A percentile compares a stretch with the other conserved stretches of the same genome.
Evolutionary conservation across 1,284 basidiomycete genomes (phyloP).

Genomic region (Porodaedalea pini): DNA sequence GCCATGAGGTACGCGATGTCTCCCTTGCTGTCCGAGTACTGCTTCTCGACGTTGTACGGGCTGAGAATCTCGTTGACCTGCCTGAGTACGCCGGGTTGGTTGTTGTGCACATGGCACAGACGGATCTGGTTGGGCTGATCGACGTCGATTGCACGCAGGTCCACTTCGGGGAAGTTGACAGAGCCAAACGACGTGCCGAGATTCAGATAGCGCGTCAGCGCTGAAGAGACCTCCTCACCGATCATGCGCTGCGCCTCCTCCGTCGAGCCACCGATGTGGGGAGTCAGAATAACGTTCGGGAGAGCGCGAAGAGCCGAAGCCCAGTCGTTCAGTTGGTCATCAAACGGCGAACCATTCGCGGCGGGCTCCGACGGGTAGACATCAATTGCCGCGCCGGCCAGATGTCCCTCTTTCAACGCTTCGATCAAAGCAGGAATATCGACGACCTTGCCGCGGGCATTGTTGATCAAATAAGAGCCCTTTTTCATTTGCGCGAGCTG

Average conservation of each 20-base stretch:
- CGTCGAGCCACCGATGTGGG: constrained; percentile 98
- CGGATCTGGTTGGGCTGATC: constrained; percentile 83
- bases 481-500: constrained; percentile 92
- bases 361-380: constrained; percentile 94
- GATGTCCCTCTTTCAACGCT: constrained; percentile 78
- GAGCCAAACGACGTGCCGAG: constrained; percentile 88
- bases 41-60: constrained; percentile 98
- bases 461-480: constrained; percentile 96
- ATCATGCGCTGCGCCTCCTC: constrained; percentile 99
- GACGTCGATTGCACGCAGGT: constrained; percentile 86
- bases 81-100: constrained; percentile 95
- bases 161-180: constrained; percentile 99
- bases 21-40: constrained; percentile 95
- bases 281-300: constrained; percentile 92
- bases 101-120: constrained; percentile 94
- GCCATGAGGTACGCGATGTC: constrained; percentile 95
- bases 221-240: constrained; percentile 89
- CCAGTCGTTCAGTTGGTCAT: constrained; percentile 83
- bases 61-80: constrained; percentile 92
- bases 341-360: constrained; percentile 85
- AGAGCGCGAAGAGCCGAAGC: constrained; percentile 67
- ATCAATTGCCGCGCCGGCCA: constrained; percentile 93
- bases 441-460: constrained; percentile 92
- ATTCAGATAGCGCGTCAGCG: constrained; percentile 87
- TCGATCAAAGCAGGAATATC: constrained; percentile 90